Conservation (phyloP, 352 stramenopile genomes). For the Phytophthora citricola region DNA sequence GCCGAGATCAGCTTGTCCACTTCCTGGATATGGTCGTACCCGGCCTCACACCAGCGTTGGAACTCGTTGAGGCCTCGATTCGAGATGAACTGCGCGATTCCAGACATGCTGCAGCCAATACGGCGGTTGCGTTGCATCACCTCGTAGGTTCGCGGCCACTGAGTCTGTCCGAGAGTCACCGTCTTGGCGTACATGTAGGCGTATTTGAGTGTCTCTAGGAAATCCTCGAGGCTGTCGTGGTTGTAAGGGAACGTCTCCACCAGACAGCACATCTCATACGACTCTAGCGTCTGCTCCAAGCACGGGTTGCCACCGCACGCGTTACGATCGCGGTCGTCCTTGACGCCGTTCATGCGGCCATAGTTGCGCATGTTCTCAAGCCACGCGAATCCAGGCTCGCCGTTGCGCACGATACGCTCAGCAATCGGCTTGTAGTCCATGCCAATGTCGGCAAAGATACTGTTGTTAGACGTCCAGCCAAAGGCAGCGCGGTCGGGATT, state of each 20-base stretch:
- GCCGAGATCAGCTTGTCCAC: conserved; percentile 75
- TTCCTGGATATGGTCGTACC: conserved; percentile 81
- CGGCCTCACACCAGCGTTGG: conserved; percentile 86
- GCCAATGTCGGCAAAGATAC: conserved; percentile 91
- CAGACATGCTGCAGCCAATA: conserved; percentile 93
- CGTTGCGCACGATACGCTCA: conserved; percentile 86
- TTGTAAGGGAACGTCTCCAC: conserved; percentile 94
- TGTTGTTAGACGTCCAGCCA: conserved; percentile 96
- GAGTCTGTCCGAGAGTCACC: conserved; percentile 92
- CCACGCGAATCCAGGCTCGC: conserved; percentile 95
- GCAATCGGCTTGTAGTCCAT: conserved; percentile 93
- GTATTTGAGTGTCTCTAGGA: conserved; percentile 85
- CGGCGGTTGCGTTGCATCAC: conserved; percentile 94
- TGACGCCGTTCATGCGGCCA: conserved; percentile 88
- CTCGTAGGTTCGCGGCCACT: conserved; percentile 92
- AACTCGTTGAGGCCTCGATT: conserved; percentile 81
- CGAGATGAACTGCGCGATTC: conserved; percentile 93
- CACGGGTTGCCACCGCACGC: conserved; percentile 92
- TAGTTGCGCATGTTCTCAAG: conserved; percentile 94
- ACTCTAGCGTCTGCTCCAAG: conserved; percentile 92
- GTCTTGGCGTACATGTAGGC: conserved; percentile 95
- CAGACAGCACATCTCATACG: conserved; percentile 95
- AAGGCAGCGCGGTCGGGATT: conserved; percentile 89
- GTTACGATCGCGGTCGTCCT: conserved; percentile 83
- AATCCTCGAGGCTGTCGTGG: conserved; percentile 90